Conservation (phyloP, 352 stramenopile genomes). For the Phytophthora hibernalis region DNA sequence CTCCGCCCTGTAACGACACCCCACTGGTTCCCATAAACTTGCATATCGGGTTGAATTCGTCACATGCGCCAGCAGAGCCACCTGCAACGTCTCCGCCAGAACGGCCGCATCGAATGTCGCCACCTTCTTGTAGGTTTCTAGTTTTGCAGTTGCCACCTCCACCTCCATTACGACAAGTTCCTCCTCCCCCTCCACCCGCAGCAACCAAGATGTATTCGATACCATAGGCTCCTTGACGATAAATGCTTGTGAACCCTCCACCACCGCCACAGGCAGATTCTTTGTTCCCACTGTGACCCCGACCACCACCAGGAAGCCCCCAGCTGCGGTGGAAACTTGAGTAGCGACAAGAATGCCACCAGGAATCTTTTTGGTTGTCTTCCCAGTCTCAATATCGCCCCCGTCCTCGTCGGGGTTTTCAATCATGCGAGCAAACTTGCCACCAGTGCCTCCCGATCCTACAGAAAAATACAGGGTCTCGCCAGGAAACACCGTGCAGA, state of each 20-base stretch:
- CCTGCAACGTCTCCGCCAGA: slow-evolving; percentile 48
- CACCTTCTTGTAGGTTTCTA: slow-evolving; percentile 36
- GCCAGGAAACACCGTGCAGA: slow-evolving; percentile 65
- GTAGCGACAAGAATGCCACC: slow-evolving; percentile 43
- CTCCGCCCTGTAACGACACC: slow-evolving; percentile 59
- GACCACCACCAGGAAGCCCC: slow-evolving; percentile 63
- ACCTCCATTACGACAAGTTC: slow-evolving; percentile 68
- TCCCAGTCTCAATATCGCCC: slow-evolving; percentile 10
- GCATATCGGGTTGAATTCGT: slow-evolving; percentile 68
- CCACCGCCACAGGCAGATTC: slow-evolving; percentile 71
- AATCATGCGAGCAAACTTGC: slow-evolving; percentile 53
- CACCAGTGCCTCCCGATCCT: slow-evolving; percentile 53
- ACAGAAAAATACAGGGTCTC: slow-evolving; percentile 74
- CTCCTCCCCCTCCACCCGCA: slow-evolving; percentile 66
- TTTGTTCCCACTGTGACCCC: slow-evolving; percentile 74
- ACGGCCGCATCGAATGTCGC: slow-evolving; percentile 62
- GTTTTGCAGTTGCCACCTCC: slow-evolving; percentile 48
- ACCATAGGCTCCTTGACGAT: slow-evolving; percentile 65
- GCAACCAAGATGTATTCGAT: slow-evolving; percentile 78
- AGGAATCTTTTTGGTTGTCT: slow-evolving; percentile 29
- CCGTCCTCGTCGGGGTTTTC: slow-evolving; percentile 38
- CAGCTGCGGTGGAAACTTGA: slow-evolving; percentile 50
- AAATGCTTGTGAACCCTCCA: slow-evolving; percentile 76
- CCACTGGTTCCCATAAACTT: slow-evolving; percentile 65
- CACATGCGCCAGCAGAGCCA: slow-evolving; percentile 58